A percentile compares a stretch with the other conserved stretches of the same genome.
phyloP scores from a whole-genome alignment of 345 rosid genomes.

The Hibiscus trionum region DNA sequence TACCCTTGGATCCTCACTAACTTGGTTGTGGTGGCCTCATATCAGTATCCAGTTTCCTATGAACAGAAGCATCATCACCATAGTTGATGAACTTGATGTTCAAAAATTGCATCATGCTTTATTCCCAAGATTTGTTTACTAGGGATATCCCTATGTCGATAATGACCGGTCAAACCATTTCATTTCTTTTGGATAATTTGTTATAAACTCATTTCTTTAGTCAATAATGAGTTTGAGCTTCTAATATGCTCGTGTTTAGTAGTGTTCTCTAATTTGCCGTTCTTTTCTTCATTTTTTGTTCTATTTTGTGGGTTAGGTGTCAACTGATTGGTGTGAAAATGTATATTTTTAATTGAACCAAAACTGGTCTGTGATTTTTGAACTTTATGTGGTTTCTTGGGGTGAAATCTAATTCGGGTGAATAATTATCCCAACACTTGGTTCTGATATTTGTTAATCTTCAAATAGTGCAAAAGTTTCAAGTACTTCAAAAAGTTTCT shows the following conservation, averaged over 20 bases:
- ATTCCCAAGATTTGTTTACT: background rate
- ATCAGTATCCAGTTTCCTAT: background rate
- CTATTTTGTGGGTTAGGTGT: background rate
- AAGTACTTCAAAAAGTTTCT: background rate
- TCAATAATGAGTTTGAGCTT: background rate
- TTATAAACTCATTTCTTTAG: background rate
- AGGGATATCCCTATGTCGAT: background rate
- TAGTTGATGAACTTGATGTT: background rate
- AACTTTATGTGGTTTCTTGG: background rate
- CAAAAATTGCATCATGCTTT: background rate
- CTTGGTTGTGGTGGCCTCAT: background rate
- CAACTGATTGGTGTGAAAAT: background rate
- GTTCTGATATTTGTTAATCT: background rate
- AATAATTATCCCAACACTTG: background rate
- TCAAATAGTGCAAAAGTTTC: background rate
- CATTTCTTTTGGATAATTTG: background rate
- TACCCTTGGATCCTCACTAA: background rate
- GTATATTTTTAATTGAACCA: background rate
- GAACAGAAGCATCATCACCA: background rate
- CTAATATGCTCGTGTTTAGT: background rate
- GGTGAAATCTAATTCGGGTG: background rate
- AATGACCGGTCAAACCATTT: background rate
- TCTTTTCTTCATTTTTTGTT: background rate
- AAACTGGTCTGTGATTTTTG: background rate
- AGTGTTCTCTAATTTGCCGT: background rate